Base-by-base conservation (phyloP, 176 grass and related monocot species). In the Miscanthus lutarioriparius region DNA sequence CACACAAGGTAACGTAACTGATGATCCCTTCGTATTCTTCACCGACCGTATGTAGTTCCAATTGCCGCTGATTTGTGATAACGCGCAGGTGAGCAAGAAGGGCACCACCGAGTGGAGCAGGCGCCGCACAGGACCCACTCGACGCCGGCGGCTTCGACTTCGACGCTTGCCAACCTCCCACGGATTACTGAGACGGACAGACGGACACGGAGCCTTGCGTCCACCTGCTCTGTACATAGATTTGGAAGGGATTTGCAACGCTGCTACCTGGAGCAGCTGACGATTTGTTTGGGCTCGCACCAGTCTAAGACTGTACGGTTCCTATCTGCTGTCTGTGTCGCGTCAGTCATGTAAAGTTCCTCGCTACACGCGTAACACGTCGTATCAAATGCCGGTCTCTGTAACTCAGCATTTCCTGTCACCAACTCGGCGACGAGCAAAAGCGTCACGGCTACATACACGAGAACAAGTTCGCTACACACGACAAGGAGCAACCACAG, bases 61-160 rank as follows among this genome's bases (percentile, higher is more conserved):
- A n/a, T n/a, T n/a, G n/a, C 40, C 39, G 19, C 28, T 17, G 13
- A 8, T 30, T 20, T 51, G 17, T 54, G 6, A 49, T 7, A 0
- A 15, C 26, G 25, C 65, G n/a, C 27, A 96, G 93, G 88, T 92
- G 82, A 99, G 80, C 83, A 99, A 99, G 87, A 96, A 86, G 63
- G 70, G 30, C 81, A 87, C 78, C 68, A 75, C 76, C 56, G 65
- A 71, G 80, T 68, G 75, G 86, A 90, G 74, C 79, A 84, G 79
- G 86, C 56, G 36, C 80, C 74, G 51, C 73, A 13, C 26, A 86
- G 80, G 78, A 80, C 45, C 59, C 28, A 76, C 20, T 62, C 67
- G 81, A 25, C 19, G 48, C 75, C 19, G 69, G 38, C 39, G 78
- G 28, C 22, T 59, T 59, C 51, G 83, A 92, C 33, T n/a, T n/a